Base-by-base conservation (phyloP, 768 basidiomycete genomes). In the Amanita exitialis region DNA sequence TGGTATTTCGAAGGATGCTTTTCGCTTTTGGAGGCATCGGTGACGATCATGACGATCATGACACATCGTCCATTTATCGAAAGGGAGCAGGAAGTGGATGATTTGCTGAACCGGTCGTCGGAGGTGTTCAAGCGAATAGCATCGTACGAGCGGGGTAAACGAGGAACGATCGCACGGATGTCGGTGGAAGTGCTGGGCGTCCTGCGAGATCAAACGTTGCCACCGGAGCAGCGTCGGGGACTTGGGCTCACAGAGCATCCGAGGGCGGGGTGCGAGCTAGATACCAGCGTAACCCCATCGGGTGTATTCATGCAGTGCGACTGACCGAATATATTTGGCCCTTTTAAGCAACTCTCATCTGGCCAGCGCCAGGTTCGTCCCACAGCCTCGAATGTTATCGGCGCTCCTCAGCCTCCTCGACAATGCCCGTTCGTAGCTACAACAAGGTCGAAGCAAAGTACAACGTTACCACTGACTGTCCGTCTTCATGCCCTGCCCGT, bases 381-480 rank as follows among this genome's bases (percentile, higher is more conserved):
- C 47, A 48, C 47, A 48, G 47, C 47, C 37, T 38, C 47, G 47
- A 48, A 48, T 48, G 47, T 48, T 37, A 48, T 16, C 47, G 38
- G 25, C 28, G 18, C 49, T 25, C 37, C 20, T 42, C 53, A 58
- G 53, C 58, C 57, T 59, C 16, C 42, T 48, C 55, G 46, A 62
- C 59, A 53, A 78, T 77, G 76, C 76, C 75, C 54, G 74, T 76
- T 69, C 70, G 72, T 32, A 67, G 64, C 41, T 64, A 68, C 48
- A 68, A 71, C 51, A 75, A 73, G 61, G 74, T 74, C 50, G 76
- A 77, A 62, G 73, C 74, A 51, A 77, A 74, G 56, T 78, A 76
- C 60, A 79, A 79, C 57, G 77, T 79, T 50, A 76, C 75, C 21
- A 77, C 77, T 21, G 77, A 79, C 49, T 79, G 77, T 76, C 58